A percentile compares a stretch with the other conserved stretches of the same genome.
These are phyloP conservation scores for Eucalyptus virginea DNA, from an alignment of 345 rosid species.

Conservation along the genomic window DNA sequence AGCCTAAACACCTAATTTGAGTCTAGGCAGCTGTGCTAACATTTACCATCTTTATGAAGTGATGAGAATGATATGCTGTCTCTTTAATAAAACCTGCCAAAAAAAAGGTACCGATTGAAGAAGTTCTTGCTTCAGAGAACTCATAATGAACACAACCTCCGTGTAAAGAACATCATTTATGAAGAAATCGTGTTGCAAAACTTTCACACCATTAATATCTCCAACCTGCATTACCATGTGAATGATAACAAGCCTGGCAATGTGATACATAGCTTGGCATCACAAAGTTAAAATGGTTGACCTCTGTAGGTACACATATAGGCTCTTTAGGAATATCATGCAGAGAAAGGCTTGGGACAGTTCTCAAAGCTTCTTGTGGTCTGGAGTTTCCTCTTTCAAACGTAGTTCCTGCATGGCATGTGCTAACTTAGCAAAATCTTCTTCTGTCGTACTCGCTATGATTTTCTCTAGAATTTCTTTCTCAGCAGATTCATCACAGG, in stretches of 20 bases:
- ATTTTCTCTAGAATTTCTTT: constrained; percentile 56
- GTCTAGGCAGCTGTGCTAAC: background rate
- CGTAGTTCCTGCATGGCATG: constrained; percentile 74
- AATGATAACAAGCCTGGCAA: background rate
- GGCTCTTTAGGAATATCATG: constrained; percentile 85
- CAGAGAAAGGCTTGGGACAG: constrained; percentile 69
- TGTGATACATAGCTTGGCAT: background rate
- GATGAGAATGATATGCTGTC: background rate
- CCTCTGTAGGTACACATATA: constrained; percentile 63
- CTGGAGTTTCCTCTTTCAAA: constrained; percentile 89
- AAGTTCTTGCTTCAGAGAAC: constrained; percentile 73
- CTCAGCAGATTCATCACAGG: constrained; percentile 75
- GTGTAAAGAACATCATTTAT: constrained; percentile 85
- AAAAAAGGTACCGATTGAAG: constrained; percentile 83
- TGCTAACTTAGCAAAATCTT: constrained; percentile 84
- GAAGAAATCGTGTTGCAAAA: constrained; percentile 81
- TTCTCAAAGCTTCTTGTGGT: constrained; percentile 83
- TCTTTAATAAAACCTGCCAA: constrained; percentile 37
- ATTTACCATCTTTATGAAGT: background rate
- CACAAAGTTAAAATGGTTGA: background rate
- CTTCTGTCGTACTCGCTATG: constrained; percentile 72
- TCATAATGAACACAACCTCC: constrained; percentile 78
- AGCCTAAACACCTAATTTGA: background rate
- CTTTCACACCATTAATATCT: constrained; percentile 74
- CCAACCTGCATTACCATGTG: constrained; percentile 41